These are phyloP conservation scores for Metrosideros polymorpha DNA, from an alignment of 441 rosid species.

Conservation along the genomic window DNA sequence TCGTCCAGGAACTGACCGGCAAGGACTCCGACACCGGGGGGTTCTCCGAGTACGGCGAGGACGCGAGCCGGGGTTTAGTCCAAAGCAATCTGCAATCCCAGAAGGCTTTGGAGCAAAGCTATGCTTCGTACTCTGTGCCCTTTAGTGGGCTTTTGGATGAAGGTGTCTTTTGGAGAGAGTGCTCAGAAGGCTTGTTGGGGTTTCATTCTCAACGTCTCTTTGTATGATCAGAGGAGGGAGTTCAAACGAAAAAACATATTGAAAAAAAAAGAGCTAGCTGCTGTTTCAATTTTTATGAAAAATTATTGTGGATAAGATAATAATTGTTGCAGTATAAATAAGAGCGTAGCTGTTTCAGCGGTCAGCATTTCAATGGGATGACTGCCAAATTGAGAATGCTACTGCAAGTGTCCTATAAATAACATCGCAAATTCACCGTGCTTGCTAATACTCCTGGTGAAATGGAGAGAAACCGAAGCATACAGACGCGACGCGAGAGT, in stretches of 20 bases:
- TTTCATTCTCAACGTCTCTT: neutral
- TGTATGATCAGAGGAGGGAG: neutral
- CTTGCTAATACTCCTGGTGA: neutral
- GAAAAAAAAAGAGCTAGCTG: neutral
- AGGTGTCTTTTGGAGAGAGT: neutral
- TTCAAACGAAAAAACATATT: neutral
- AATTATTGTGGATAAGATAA: neutral
- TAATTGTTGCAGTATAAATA: neutral
- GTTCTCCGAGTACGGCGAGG: neutral
- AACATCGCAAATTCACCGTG: neutral
- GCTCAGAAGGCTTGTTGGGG: neutral
- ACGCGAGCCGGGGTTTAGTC: neutral
- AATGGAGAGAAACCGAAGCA: neutral
- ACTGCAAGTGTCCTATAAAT: neutral
- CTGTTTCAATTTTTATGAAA: neutral
- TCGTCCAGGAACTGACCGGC: conserved; percentile 45
- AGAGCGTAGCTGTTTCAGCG: neutral
- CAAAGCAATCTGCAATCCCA: neutral
- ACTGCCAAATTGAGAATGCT: neutral
- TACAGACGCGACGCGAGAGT: neutral
- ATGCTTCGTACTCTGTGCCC: neutral
- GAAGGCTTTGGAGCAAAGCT: neutral
- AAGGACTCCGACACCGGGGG: conserved; percentile 13
- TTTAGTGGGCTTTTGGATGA: neutral
- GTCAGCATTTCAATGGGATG: neutral